A percentile compares a stretch with the other conserved stretches of the same genome.
Evolutionary conservation across 2,329 filamentous ascomycete species (phyloP).

Genomic region (Venturiaceae sp.): DNA sequence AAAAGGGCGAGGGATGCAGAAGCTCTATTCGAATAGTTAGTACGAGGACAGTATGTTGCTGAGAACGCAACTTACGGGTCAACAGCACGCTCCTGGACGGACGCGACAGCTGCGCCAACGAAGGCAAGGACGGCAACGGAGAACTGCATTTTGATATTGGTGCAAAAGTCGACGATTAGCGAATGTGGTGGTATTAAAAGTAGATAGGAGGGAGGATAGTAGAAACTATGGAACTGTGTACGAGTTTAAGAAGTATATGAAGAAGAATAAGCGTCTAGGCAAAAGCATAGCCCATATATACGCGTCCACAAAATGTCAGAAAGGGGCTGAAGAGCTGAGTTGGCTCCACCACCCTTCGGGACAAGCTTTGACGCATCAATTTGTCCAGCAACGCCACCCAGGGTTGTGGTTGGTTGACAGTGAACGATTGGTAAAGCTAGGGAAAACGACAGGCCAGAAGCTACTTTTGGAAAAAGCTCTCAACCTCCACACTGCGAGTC

Average conservation of each 20-base stretch:
- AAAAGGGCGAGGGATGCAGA: conserved; percentile 32
- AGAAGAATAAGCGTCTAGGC: neutral
- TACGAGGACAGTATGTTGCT: neutral
- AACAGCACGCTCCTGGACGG: conserved; percentile 11
- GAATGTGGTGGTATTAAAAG: neutral
- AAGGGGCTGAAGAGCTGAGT: neutral
- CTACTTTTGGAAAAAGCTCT: neutral
- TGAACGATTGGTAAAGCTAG: neutral
- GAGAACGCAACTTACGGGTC: conserved; percentile 10
- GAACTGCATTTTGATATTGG: conserved; percentile 20
- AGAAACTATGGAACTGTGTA: neutral
- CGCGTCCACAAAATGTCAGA: neutral
- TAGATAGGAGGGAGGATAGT: neutral
- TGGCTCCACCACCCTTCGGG: neutral
- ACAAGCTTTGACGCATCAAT: neutral
- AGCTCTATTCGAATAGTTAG: conserved; percentile 14
- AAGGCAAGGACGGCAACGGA: conserved; percentile 19
- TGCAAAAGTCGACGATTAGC: neutral
- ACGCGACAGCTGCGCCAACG: conserved; percentile 19
- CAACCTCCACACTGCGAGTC: neutral
- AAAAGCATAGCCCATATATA: neutral
- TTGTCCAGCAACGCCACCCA: neutral
- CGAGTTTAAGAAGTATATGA: neutral
- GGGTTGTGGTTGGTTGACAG: neutral
- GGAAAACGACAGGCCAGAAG: neutral